phyloP scores from a whole-genome alignment of 31 red algal species.

The Pterothamnion heteromorphum region DNA sequence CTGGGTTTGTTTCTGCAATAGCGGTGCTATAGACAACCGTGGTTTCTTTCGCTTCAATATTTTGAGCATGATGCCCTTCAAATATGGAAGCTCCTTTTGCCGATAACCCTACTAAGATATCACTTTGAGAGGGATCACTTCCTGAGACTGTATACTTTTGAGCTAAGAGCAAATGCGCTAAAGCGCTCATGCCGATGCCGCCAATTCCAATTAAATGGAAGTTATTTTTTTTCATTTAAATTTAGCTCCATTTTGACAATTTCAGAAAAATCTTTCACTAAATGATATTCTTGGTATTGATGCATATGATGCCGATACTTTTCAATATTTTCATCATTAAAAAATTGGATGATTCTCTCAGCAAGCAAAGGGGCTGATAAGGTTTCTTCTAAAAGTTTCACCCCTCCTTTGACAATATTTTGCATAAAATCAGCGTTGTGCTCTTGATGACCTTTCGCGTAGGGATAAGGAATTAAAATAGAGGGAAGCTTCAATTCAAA shows the following conservation, averaged over 20 bases:
- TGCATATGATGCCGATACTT: too few species aligned
- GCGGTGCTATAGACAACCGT: neutral
- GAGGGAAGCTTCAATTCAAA: neutral
- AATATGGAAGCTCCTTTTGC: neutral
- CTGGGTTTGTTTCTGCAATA: neutral
- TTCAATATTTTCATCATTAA: too few species aligned
- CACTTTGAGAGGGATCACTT: neutral
- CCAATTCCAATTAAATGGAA: neutral
- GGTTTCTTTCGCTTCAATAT: neutral
- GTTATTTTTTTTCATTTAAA: too few species aligned
- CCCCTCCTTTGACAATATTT: too few species aligned
- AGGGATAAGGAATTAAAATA: slow-evolving; percentile 28
- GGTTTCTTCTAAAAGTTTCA: too few species aligned
- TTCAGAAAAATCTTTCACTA: too few species aligned
- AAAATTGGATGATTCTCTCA: too few species aligned
- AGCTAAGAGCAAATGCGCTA: neutral
- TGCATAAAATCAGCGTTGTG: too few species aligned
- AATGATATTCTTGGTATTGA: too few species aligned
- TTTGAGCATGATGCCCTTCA: slow-evolving; percentile 2
- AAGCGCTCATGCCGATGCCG: slow-evolving; percentile 8
- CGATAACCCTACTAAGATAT: neutral
- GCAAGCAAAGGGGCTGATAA: too few species aligned
- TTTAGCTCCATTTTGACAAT: too few species aligned
- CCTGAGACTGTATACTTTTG: neutral
- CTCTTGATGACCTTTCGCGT: too few species aligned